Base-by-base conservation (phyloP, 2,329 filamentous ascomycete species). In the Dothidotthia symphoricarpi region DNA sequence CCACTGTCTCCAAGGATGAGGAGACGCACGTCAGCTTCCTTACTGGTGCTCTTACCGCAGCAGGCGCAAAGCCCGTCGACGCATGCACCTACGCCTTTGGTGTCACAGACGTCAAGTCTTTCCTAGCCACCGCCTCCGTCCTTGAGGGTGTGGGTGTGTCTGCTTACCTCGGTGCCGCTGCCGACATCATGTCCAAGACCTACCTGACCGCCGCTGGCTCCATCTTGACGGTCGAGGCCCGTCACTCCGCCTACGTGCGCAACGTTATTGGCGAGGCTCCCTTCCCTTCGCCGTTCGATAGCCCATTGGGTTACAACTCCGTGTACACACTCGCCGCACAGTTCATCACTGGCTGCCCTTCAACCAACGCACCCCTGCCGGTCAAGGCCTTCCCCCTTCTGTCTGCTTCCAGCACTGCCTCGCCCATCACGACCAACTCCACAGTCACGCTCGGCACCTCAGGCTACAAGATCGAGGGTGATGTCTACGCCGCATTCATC, bases 251-350 rank as follows among this genome's bases (percentile, higher is more conserved):
- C 3, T 83, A 81, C 67, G 69, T 84, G 48, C 78, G 82, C 35
- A 63, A 68, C 19, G 67, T 67, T 8, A 64, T 74, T 13, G 63
- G 68, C 32, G 57, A 78, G 51, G 61, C 63, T 4, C 78, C 81
- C 2, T 81, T 80, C 54, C 69, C 81, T 1, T 72, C 78, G 48
- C 65, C 81, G 6, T 82, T 82, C 47, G 82, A 84, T 47, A 71
- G 75, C 16, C 78, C 81, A 0, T 70, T 85, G 25, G 64, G 67
- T 47, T 71, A 77, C 55, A 75, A 82, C 61, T 66, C 75, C 52
- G 80, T 85, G 31, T 83, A 75, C 70, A 81, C 80, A 3, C 73
- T 86, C n/a, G 81, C 82, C 0, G 72, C 79, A 0, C 69, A 71
- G 37, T 85, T 85, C 66, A 82, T 85, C 60, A 70, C 63, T 4